Conservation (phyloP, 306 rosid species). For the Quercus aquifolioides region DNA sequence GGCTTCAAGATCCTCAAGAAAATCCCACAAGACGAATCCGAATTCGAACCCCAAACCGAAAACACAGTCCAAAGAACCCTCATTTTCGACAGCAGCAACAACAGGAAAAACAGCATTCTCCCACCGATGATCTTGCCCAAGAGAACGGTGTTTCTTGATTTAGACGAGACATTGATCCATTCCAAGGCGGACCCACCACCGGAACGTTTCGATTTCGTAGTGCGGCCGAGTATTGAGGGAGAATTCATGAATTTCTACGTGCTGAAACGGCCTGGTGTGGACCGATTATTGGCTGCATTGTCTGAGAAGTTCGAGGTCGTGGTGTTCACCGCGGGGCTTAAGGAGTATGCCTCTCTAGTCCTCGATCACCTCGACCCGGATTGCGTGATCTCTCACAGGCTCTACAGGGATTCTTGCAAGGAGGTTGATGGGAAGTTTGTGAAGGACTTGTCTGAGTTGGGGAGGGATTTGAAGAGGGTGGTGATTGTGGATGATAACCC, state of each 20-base stretch:
- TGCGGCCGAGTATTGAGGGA: constrained; percentile 72
- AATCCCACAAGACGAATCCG: not conserved
- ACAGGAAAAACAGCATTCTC: not conserved
- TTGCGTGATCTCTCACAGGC: constrained; percentile 58
- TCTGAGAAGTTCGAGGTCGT: constrained; percentile 67
- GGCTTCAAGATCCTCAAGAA: constrained; percentile 63
- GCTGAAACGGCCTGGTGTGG: constrained; percentile 79
- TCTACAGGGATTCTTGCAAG: constrained; percentile 75
- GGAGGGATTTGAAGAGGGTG: constrained; percentile 60
- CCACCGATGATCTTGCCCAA: constrained; percentile 33
- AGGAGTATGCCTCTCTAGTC: constrained; percentile 80
- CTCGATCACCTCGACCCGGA: constrained; percentile 64
- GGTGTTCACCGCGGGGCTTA: constrained; percentile 79
- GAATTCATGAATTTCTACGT: constrained; percentile 62
- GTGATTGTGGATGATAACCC: constrained; percentile 93
- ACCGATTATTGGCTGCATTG: constrained; percentile 50
- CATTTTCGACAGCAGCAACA: constrained; percentile 16
- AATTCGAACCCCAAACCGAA: not conserved
- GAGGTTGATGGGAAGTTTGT: constrained; percentile 63
- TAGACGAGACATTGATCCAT: constrained; percentile 83
- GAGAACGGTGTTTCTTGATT: constrained; percentile 68
- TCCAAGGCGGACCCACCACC: constrained; percentile 54
- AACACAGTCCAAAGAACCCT: constrained; percentile 37
- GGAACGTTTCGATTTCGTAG: constrained; percentile 61
- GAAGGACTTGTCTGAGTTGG: constrained; percentile 62